Base-by-base conservation (phyloP, 345 rosid species). In the Gossypium mustelinum region DNA sequence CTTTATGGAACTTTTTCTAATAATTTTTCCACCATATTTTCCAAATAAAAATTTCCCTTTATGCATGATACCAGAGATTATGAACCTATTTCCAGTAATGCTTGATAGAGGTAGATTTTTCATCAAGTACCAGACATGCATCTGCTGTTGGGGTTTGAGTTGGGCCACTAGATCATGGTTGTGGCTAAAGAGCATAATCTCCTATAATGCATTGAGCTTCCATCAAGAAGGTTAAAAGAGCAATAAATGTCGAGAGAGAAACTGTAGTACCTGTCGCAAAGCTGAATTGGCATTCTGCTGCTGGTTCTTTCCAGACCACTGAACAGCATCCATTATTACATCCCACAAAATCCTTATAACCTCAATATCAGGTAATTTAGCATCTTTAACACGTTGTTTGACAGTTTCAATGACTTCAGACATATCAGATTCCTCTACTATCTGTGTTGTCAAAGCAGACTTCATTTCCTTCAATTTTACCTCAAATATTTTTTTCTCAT, bases 221-320 rank as follows among this genome's bases (percentile, higher is more conserved):
- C 75, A 16, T 20, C 17, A 17, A 61, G 17, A 59, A 44, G 67
- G 54, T 0, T 39, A 20, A 24, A 27, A 9, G 7, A 68, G 39
- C 9, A 12, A 57, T 22, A 72, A 4, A 50, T n/a, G 34, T 5
- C 5, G 20, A 67, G 2, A 29, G 17, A 48, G 3, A 61, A 8
- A 70, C 54, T 27, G 24, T 6, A 79, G 70, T 78, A 96, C 99
- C 89, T 96, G 94, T 25, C 94, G 92, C 63, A 96, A 75, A 74
- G 96, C 97, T 54, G 91, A 60, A 83, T 91, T 92, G 22, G 92
- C 88, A 81, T 93, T 96, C 85, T 93, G 99, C 86, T 96, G 97
- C 87, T 96, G 98, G 85, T 92, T 96, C 92, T 92, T 93, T 65
- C 99, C 98, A 77, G 98, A 93, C 97, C 98, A 93, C 79, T 91